Evolutionary conservation across 2,329 filamentous ascomycete species (phyloP).

Genomic region (Chrysoporthe cubensis): DNA sequence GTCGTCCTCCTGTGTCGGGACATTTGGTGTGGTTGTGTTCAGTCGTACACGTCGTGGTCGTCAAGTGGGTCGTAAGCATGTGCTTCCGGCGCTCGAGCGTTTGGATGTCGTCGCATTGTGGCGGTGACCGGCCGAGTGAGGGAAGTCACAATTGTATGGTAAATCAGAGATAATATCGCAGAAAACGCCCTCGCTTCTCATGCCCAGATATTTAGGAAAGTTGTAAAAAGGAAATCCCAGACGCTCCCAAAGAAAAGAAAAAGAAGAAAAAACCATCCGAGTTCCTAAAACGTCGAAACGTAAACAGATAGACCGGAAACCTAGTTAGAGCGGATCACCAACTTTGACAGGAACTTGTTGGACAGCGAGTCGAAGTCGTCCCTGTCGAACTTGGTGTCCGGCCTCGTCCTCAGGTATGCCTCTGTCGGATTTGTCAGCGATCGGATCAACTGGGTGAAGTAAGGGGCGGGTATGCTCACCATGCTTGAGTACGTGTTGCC

Average conservation of each 20-base stretch:
- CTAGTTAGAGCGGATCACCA: slow-evolving; percentile 93
- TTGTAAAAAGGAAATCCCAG: slow-evolving; percentile 7
- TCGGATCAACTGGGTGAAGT: neutral
- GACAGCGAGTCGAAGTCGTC: slow-evolving; percentile 93
- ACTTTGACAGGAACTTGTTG: slow-evolving; percentile 95
- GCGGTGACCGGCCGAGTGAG: slow-evolving; percentile 33
- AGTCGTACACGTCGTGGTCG: slow-evolving; percentile 44
- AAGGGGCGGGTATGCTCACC: slow-evolving; percentile 61
- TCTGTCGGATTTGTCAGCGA: slow-evolving; percentile 63
- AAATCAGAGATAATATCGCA: slow-evolving; percentile 24
- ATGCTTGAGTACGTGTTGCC: slow-evolving; percentile 89
- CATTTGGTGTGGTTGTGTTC: slow-evolving; percentile 17
- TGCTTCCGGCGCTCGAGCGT: slow-evolving; percentile 30
- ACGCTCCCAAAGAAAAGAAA: neutral
- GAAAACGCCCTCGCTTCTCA: slow-evolving; percentile 39
- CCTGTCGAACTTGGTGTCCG: slow-evolving; percentile 82
- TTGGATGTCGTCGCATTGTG: slow-evolving; percentile 34
- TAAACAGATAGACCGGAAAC: slow-evolving; percentile 25
- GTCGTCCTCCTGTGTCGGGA: slow-evolving; percentile 7
- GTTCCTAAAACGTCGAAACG: neutral
- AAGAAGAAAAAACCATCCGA: slow-evolving; percentile 34
- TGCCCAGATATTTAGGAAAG: slow-evolving; percentile 27
- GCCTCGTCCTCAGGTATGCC: slow-evolving; percentile 80
- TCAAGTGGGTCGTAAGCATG: slow-evolving; percentile 33
- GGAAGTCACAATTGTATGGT: slow-evolving; percentile 1